These are phyloP conservation scores for Adansonia gregorii DNA, from an alignment of 441 rosid genomes.

Conservation along the genomic window DNA sequence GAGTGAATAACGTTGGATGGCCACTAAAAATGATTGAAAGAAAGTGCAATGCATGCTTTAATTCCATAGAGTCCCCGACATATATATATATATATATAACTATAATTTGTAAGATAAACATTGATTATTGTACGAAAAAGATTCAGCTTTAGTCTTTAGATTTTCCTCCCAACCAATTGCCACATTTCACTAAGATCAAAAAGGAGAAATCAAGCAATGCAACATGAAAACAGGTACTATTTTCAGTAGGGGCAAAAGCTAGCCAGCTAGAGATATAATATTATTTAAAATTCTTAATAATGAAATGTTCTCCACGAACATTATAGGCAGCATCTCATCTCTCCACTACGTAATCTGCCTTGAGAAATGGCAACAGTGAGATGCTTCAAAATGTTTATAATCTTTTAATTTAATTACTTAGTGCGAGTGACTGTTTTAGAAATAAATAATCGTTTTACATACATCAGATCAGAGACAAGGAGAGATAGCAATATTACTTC, in stretches of 20 bases:
- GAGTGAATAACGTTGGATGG: conserved; percentile 6
- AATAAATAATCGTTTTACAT: neutral
- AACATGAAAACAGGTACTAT: neutral
- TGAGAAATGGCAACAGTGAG: neutral
- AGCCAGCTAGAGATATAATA: neutral
- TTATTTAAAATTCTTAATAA: neutral
- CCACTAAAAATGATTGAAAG: neutral
- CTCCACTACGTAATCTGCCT: conserved; percentile 8
- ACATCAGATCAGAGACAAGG: neutral
- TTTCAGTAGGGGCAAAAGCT: conserved; percentile 4
- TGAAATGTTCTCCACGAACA: neutral
- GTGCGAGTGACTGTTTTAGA: neutral
- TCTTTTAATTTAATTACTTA: neutral
- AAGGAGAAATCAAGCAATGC: neutral
- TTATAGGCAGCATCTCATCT: neutral
- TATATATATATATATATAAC: neutral
- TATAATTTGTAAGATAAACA: neutral
- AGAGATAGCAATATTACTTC: neutral
- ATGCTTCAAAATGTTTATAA: neutral
- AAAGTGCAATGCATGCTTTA: conserved; percentile 21
- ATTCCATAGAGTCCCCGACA: neutral
- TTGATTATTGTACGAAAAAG: neutral
- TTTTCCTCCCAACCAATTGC: conserved; percentile 16
- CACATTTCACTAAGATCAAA: neutral
- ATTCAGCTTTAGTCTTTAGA: neutral